Evolutionary conservation across 768 basidiomycete genomes (phyloP).

Genomic region (Coprinopsis strossmayeri): DNA sequence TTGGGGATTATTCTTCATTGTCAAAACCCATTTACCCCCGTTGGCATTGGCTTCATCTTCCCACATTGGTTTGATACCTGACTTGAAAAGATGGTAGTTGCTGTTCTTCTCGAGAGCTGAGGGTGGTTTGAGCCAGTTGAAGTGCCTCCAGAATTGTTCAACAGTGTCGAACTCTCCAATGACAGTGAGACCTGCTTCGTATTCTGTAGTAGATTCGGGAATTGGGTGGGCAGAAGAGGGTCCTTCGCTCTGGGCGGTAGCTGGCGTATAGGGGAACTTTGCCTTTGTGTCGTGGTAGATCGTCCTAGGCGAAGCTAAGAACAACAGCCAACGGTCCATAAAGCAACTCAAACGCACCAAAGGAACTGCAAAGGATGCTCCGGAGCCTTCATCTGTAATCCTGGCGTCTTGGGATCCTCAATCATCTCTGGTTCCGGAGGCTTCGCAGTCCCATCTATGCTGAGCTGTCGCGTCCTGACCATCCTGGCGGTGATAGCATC

Average conservation of each 20-base stretch:
- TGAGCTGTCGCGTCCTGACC: slow-evolving; percentile 61
- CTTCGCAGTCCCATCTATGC: slow-evolving; percentile 55
- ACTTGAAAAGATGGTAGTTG: slow-evolving; percentile 95
- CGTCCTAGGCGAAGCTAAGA: slow-evolving; percentile 48
- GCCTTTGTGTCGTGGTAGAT: slow-evolving; percentile 86
- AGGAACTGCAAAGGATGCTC: slow-evolving; percentile 82
- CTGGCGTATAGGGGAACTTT: slow-evolving; percentile 56
- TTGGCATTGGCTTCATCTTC: slow-evolving; percentile 88
- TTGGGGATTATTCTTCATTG: slow-evolving; percentile 78
- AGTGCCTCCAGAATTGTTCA: slow-evolving; percentile 84
- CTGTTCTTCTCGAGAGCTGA: slow-evolving; percentile 83
- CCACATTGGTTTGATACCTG: slow-evolving; percentile 96
- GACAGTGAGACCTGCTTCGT: slow-evolving; percentile 80
- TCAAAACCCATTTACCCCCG: slow-evolving; percentile 93
- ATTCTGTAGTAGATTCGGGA: slow-evolving; percentile 40
- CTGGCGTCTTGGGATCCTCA: slow-evolving; percentile 79
- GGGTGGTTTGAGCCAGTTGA: slow-evolving; percentile 92
- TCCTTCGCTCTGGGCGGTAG: slow-evolving; percentile 22
- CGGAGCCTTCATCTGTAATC: slow-evolving; percentile 59
- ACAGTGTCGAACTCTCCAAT: slow-evolving; percentile 91
- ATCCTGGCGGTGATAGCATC: slow-evolving; percentile 81
- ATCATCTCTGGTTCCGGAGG: slow-evolving; percentile 76
- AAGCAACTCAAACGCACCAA: slow-evolving; percentile 49
- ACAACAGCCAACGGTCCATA: slow-evolving; percentile 3
- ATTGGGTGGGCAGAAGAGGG: slow-evolving; percentile 15